Evolutionary conservation across 192 early-diverging fungal species (phyloP).

Genomic region (Paraglomus occultum): DNA sequence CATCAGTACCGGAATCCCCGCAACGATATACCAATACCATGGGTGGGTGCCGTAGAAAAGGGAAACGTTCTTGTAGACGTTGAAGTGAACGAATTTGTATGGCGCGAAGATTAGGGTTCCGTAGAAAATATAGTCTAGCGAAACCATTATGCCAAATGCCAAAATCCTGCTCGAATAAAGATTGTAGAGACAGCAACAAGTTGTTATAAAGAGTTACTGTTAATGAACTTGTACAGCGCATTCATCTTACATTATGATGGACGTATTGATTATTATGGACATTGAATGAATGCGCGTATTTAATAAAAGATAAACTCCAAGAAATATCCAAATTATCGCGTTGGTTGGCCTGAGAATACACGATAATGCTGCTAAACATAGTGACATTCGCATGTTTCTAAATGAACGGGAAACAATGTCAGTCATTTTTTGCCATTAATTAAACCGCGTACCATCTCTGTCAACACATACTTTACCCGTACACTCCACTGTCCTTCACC

Average conservation of each 20-base stretch:
- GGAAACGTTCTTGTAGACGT: constrained; percentile 76
- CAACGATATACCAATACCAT: constrained; percentile 88
- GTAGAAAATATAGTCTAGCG: constrained; percentile 70
- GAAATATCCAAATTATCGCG: constrained; percentile 78
- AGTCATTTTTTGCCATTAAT: background rate
- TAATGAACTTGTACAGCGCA: no score
- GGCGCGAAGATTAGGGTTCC: constrained; percentile 67
- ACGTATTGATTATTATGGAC: constrained; percentile 35
- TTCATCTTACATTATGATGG: constrained; percentile 45
- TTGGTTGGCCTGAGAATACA: constrained; percentile 92
- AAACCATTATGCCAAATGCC: constrained; percentile 49
- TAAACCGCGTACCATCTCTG: background rate
- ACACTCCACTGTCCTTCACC: constrained; percentile 3
- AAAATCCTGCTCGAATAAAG: constrained; percentile 31
- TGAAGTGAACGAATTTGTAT: constrained; percentile 76
- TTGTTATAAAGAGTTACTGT: background rate
- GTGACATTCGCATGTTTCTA: constrained; percentile 39
- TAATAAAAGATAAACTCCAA: constrained; percentile 61
- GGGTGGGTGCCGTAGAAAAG: constrained; percentile 91
- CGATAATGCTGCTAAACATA: constrained; percentile 71
- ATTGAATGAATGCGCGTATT: constrained; percentile 13
- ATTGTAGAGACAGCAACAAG: background rate
- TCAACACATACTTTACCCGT: background rate
- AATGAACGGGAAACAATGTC: background rate
- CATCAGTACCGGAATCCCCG: constrained; percentile 75